Evolutionary conservation across 352 stramenopile genomes (phyloP), one percentile per base, ranked within the genome.

Genomic region (Aphanomyces euteiches): DNA sequence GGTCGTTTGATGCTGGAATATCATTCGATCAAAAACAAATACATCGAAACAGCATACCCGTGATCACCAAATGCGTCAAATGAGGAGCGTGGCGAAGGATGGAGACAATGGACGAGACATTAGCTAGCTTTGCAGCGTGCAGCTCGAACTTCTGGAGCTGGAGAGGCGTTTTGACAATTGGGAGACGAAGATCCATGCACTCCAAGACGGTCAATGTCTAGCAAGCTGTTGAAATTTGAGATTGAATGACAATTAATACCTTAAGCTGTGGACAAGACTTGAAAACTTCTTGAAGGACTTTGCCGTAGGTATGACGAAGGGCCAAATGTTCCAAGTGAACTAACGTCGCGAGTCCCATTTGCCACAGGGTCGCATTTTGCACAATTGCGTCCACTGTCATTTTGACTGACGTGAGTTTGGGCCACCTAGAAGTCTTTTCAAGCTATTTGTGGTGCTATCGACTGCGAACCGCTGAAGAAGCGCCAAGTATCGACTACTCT

Each of bases 11-110:
- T 7, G 54, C 54, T 61, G 50, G 7, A 19, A 36, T 17, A 36
- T 36, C 17, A 58, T 58, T 58, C 7, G 50, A 10, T 58, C 50
- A 58, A 58, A 19, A 53, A 58, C 21, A 36, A 58, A 58, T 58
- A 28, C 17, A n/a, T 53, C 13, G 45, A 19, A 53, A 15, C 13
- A 53, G 45, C 28, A 2, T 53, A 58, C 54, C 54, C n/a, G 54
- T 40, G 19, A 61, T 37, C 7, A 61, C 21, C 1, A 61, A 40
- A 39, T 61, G 54, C 19, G 54, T 61, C 17, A 61, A 37, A 17
- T 37, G 21, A 7, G 54, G 54, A 10, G 54, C 54, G 21, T 61
- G 19, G 19, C 54, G 54, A 13, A 61, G 7, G 3, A 61, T 61
- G 54, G 54, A 61, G 17, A 61, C 34, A 40, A 61, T 39, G 19